Evolutionary conservation across 352 stramenopile genomes (phyloP), one percentile per base, ranked within the genome.

Genomic region (Aphanomyces invadans): DNA sequence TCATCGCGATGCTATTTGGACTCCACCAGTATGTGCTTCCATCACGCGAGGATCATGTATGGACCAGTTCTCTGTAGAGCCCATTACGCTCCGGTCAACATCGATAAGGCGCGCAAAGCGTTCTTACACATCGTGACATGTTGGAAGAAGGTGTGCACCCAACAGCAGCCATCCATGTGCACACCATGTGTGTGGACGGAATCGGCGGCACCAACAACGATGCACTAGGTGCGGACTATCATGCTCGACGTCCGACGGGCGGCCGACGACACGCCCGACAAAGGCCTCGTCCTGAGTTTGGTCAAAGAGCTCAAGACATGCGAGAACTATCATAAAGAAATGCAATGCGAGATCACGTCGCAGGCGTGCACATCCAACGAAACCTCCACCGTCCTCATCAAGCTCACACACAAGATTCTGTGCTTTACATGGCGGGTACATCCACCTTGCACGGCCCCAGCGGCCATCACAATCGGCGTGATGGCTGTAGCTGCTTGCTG

Each of bases 271-370:
- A 87, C 36, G 3, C 29, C 87, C 62, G 81, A 92, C 53, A 68
- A 81, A 26, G 71, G 78, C 42, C 87, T 89, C 77, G 70, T 89
- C 44, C 71, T 76, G 21, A 79, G 88, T 39, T 71, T 92, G 46
- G 78, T 90, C 59, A 89, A 92, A 70, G 80, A 92, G 60, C 89
- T 92, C 79, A 79, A 82, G 28, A 80, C 77, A 39, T 90, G 81
- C 48, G 83, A 92, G 66, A 80, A 69, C 46, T 76, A 88, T 23
- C 88, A 88, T 71, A 88, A 87, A 67, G 79, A 88, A 68, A 78
- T 92, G 36, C 79, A 89, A 48, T 59, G 52, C 17, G 83, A 92
- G 26, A 73, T 92, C 26, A 73, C 76, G 52, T 48, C 74, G 31
- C 78, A 90, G 42, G 78, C 79, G 2, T 76, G 89, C 10, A 78